Conservation (phyloP, 2,329 filamentous ascomycete genomes). For the Arthroderma uncinatum region DNA sequence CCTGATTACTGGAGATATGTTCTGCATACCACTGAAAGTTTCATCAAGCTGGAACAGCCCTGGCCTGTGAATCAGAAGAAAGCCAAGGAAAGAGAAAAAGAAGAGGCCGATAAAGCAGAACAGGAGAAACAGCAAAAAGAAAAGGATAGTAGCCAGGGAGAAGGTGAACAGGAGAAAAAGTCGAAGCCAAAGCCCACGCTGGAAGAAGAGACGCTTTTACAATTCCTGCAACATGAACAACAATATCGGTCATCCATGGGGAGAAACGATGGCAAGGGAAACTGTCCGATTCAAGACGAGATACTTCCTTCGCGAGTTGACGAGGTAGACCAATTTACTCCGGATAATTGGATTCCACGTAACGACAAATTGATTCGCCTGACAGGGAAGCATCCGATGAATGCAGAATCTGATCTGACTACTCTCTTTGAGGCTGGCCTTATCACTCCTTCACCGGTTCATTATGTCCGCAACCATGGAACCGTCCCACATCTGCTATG, state of each 20-base stretch:
- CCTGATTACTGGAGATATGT: constrained; percentile 42
- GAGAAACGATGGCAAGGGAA: not conserved
- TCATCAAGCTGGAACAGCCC: constrained; percentile 38
- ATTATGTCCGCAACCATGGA: constrained; percentile 47
- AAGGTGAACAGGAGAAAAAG: constrained; percentile 17
- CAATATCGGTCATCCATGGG: constrained; percentile 30
- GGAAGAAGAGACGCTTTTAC: constrained; percentile 36
- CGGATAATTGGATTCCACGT: constrained; percentile 45
- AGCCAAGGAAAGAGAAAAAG: constrained; percentile 22
- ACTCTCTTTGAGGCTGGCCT: constrained; percentile 38
- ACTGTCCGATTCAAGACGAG: constrained; percentile 12
- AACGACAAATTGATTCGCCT: constrained; percentile 38
- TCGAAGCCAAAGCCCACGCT: constrained; percentile 16
- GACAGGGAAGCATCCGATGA: constrained; percentile 45
- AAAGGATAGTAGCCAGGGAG: constrained; percentile 17
- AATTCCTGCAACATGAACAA: constrained; percentile 35
- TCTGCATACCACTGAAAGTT: constrained; percentile 39
- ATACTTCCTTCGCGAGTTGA: constrained; percentile 35
- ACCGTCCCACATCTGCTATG: constrained; percentile 41
- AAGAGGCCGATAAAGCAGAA: constrained; percentile 6
- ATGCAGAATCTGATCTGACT: constrained; percentile 38
- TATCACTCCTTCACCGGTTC: constrained; percentile 42
- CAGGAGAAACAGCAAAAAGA: constrained; percentile 17
- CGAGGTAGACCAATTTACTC: constrained; percentile 42
- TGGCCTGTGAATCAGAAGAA: constrained; percentile 40